phyloP scores from a whole-genome alignment of 345 rosid genomes.

The Corymbia maculata region DNA sequence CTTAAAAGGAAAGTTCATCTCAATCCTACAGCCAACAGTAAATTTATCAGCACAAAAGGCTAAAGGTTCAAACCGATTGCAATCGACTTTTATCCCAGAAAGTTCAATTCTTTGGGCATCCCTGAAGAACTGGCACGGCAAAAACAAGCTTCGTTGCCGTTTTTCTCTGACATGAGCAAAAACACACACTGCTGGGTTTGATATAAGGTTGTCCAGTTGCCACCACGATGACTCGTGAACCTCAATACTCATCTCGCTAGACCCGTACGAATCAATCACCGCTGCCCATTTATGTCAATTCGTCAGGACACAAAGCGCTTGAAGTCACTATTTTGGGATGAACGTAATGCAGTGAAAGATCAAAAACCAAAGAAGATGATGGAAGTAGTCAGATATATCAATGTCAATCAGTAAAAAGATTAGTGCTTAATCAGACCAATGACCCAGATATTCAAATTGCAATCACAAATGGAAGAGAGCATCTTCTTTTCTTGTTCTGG shows the following conservation, averaged over 20 bases:
- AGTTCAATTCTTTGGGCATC: not conserved
- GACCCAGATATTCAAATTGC: not conserved
- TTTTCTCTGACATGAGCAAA: not conserved
- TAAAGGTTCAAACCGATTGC: not conserved
- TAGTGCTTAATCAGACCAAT: not conserved
- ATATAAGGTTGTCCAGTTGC: rapidly evolving
- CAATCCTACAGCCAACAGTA: not conserved
- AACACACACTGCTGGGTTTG: not conserved
- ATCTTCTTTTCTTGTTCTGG: not conserved
- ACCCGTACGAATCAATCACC: not conserved
- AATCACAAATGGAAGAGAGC: not conserved
- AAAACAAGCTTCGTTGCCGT: not conserved
- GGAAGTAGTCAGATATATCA: not conserved
- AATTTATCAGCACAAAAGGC: not conserved
- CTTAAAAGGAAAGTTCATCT: not conserved
- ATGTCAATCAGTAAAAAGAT: not conserved
- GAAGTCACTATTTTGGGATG: not conserved
- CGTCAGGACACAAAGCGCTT: not conserved
- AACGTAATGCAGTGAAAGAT: not conserved
- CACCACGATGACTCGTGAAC: not conserved
- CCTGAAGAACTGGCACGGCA: not conserved
- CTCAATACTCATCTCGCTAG: not conserved
- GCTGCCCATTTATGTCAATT: not conserved
- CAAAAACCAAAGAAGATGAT: not conserved
- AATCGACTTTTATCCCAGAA: not conserved